phyloP scores from a whole-genome alignment of 176 grass and related monocot species.

The Avena insularis region DNA sequence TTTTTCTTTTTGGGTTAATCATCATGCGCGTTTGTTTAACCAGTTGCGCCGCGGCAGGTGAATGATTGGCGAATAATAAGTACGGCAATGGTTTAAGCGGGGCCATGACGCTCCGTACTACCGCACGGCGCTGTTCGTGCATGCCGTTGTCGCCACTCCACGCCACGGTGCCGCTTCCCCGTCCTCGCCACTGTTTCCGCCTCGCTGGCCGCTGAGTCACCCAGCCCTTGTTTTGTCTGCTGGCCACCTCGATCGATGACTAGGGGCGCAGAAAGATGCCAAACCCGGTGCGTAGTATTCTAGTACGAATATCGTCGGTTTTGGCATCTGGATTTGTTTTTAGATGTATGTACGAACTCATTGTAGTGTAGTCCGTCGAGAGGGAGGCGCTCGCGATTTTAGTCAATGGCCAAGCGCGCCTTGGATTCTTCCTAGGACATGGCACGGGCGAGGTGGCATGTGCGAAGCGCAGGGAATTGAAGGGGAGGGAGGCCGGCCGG shows the following conservation, averaged over 20 bases:
- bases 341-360: neutral
- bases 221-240: neutral
- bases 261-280: too few species aligned
- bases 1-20: too few species aligned
- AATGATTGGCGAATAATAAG: conserved; percentile 54
- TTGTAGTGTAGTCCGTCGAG: neutral
- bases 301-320: neutral
- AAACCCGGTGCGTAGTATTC: too few species aligned
- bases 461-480: neutral
- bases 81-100: conserved; percentile 32
- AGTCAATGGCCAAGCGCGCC: neutral
- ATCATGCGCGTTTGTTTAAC: neutral
- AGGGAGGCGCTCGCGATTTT: neutral
- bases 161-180: neutral
- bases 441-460: conserved; percentile 6
- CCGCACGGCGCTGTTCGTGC: neutral
- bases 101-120: too few species aligned
- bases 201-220: conserved; percentile 1
- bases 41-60: conserved; percentile 20
- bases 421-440: conserved; percentile 46
- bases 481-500: too few species aligned
- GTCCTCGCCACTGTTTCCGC: neutral
- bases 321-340: neutral
- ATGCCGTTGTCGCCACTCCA: neutral
- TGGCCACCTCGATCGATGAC: too few species aligned